phyloP scores from a whole-genome alignment of 2,329 filamentous ascomycete species.

The Epichloe bromicola region DNA sequence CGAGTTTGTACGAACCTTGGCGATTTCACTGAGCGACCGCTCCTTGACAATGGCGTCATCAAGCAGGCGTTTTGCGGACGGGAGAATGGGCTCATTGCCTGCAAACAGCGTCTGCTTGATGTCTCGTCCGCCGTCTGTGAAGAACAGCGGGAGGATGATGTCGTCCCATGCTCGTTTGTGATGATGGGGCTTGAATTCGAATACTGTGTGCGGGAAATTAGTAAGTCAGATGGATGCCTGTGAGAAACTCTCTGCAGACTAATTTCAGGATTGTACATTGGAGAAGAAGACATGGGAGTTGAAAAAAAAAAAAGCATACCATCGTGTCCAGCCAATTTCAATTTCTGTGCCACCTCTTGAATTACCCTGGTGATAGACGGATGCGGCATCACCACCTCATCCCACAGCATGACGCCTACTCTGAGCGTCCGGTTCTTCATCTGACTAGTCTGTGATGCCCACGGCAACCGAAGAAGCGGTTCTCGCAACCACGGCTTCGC shows the following conservation, averaged over 20 bases:
- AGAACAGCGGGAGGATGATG: constrained; percentile 35
- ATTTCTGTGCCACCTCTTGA: constrained; percentile 34
- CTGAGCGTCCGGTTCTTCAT: constrained; percentile 6
- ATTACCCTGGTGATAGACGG: constrained; percentile 46
- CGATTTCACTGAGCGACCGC: constrained; percentile 26
- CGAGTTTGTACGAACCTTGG: constrained; percentile 18
- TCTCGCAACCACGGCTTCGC: constrained; percentile 22
- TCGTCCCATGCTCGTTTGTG: constrained; percentile 16
- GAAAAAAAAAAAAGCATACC: constrained; percentile 14
- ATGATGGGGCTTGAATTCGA: constrained; percentile 6
- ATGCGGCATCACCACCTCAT: constrained; percentile 46
- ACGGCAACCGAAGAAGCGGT: constrained; percentile 17
- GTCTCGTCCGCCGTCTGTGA: constrained; percentile 45
- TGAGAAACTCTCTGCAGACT: no score
- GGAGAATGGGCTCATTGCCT: constrained; percentile 44
- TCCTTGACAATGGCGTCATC: constrained; percentile 41
- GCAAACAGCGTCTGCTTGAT: constrained; percentile 34
- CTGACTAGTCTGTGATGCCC: constrained; percentile 2
- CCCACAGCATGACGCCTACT: constrained; percentile 30
- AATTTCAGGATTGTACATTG: no score
- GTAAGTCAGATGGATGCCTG: not conserved
- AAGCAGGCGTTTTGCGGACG: constrained; percentile 31
- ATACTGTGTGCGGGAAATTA: not conserved
- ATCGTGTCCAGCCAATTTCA: constrained; percentile 37
- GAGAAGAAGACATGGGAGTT: no score